Conservation (phyloP, 2,329 filamentous ascomycete species). For the Teratosphaeria viscida region DNA sequence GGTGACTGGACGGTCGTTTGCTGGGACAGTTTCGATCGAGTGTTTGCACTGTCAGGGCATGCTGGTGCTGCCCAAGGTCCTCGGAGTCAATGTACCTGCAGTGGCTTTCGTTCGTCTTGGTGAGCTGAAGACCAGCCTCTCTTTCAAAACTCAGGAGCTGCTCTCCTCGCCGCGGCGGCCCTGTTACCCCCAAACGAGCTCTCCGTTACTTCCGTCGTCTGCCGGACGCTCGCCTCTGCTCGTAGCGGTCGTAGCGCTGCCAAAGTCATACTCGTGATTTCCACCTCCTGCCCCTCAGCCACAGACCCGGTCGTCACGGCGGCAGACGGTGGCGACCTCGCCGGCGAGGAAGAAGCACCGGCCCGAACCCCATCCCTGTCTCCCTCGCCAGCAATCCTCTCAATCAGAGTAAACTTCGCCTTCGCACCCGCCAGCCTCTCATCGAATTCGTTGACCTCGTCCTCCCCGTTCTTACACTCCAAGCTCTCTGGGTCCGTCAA, state of each 20-base stretch:
- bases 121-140: background rate
- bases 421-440: slow-evolving; percentile 74
- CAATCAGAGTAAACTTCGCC: slow-evolving; percentile 76
- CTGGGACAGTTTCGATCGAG: no score
- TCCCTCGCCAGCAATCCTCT: slow-evolving; percentile 52
- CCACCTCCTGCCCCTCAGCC: slow-evolving; percentile 1
- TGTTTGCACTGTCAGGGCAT: no score
- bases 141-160: background rate
- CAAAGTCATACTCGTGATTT: slow-evolving; percentile 1
- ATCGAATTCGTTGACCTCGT: slow-evolving; percentile 83
- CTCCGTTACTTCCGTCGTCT: background rate
- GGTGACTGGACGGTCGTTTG: no score
- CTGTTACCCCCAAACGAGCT: background rate
- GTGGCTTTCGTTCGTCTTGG: slow-evolving; percentile 4
- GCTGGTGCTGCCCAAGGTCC: no score
- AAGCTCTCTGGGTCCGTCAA: slow-evolving; percentile 70
- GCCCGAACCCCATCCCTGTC: slow-evolving; percentile 1
- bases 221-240: background rate
- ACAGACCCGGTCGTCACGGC: background rate
- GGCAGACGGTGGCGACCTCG: background rate
- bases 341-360: background rate
- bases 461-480: slow-evolving; percentile 73
- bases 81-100: background rate
- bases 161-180: background rate
- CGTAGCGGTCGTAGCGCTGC: background rate